Percentiles rank a stretch among this genome's conserved stretches.
These are phyloP conservation scores for Cryphonectria naterciae DNA, from an alignment of 2,329 filamentous ascomycete genomes.

Conservation along the genomic window DNA sequence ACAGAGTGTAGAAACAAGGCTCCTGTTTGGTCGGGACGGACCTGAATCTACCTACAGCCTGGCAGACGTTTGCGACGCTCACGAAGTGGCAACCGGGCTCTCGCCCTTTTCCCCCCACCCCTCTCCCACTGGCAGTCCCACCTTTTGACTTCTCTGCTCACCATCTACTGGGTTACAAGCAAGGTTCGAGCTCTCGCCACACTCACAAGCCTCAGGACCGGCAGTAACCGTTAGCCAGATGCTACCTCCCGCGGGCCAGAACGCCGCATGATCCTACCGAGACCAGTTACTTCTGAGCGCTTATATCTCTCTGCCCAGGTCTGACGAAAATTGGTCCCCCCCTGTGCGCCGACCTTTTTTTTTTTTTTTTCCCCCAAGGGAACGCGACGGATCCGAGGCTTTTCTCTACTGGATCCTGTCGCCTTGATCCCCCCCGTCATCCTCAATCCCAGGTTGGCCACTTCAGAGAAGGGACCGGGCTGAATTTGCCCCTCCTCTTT, in stretches of 20 bases:
- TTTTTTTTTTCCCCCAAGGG: background rate
- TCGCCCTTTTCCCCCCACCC: constrained; percentile 1
- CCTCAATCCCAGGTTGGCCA: background rate
- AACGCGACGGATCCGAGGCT: constrained; percentile 2
- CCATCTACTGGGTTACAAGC: background rate
- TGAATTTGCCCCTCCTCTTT: background rate
- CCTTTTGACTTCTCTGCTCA: background rate
- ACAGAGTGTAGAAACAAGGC: background rate
- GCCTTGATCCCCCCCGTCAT: background rate
- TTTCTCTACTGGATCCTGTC: background rate
- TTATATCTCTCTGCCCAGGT: background rate
- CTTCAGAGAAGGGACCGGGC: background rate
- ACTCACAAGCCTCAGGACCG: constrained; percentile 26
- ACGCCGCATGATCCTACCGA: constrained; percentile 13
- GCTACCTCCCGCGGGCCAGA: constrained; percentile 24
- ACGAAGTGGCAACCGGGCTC: background rate
- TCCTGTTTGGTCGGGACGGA: background rate
- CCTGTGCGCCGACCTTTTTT: constrained; percentile 8
- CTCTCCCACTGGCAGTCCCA: background rate
- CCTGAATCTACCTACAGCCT: background rate
- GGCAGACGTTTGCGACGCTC: background rate
- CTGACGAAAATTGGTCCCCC: background rate
- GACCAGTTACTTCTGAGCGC: background rate
- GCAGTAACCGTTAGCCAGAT: constrained; percentile 27
- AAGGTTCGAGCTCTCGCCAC: constrained; percentile 26